phyloP scores from a whole-genome alignment of 441 rosid species.

The Biscutella laevigata region DNA sequence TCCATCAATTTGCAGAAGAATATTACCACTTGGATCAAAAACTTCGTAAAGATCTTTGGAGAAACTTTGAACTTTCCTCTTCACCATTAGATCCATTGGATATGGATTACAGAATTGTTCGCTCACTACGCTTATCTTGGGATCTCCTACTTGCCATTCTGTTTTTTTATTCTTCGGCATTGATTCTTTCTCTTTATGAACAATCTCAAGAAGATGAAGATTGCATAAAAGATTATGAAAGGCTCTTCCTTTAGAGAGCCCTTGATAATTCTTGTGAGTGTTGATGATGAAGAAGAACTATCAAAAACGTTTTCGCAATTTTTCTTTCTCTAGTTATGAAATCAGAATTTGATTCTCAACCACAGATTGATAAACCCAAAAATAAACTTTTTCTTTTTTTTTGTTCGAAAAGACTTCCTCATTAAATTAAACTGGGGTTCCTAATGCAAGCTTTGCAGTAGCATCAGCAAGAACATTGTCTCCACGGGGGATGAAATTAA shows the following conservation, averaged over 20 bases:
- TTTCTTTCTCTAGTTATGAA: too few species aligned
- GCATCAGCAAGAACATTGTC: too few species aligned
- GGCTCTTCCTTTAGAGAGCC: constrained; percentile 26
- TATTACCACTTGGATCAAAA: constrained; percentile 42
- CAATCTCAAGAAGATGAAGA: constrained; percentile 5
- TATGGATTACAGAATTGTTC: constrained; percentile 55
- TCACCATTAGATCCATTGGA: constrained; percentile 47
- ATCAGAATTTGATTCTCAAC: too few species aligned
- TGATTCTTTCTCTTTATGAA: too few species aligned
- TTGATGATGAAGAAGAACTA: constrained; percentile 10
- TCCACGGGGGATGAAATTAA: too few species aligned
- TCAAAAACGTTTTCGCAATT: constrained; percentile 7
- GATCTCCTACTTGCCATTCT: constrained; percentile 35
- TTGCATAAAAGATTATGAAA: constrained; percentile 15
- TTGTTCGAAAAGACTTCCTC: too few species aligned
- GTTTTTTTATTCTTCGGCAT: constrained; percentile 22
- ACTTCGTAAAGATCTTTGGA: constrained; percentile 40
- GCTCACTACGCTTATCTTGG: constrained; percentile 43
- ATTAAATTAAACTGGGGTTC: too few species aligned
- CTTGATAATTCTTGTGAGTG: constrained; percentile 25
- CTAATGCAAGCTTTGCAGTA: too few species aligned
- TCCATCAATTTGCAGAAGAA: constrained; percentile 52
- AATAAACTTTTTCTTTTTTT: too few species aligned
- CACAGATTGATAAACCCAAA: too few species aligned
- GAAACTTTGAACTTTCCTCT: constrained; percentile 37